These are phyloP conservation scores for Tricholoma saponaceum DNA, from an alignment of 768 basidiomycete species.

Conservation along the genomic window DNA sequence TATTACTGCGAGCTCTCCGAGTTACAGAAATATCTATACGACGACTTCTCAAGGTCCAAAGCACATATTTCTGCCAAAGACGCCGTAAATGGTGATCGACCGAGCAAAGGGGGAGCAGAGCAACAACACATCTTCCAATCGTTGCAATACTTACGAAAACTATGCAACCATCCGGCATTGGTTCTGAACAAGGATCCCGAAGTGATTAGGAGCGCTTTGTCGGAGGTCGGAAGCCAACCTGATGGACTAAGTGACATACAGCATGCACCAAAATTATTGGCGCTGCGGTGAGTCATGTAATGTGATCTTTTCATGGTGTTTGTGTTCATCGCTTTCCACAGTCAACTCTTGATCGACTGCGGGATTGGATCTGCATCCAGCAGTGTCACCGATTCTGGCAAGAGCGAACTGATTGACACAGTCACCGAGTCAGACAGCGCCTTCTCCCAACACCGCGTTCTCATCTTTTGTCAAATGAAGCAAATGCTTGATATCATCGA, in stretches of 20 bases:
- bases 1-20: constrained; percentile 98
- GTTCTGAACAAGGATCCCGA: constrained; percentile 75
- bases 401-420: constrained; percentile 65
- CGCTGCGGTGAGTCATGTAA: constrained; percentile 63
- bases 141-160: constrained; percentile 91
- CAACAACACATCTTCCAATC: constrained; percentile 96
- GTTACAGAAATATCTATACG: constrained; percentile 90
- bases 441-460: constrained; percentile 95
- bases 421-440: constrained; percentile 48
- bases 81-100: constrained; percentile 46
- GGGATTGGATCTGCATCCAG: constrained; percentile 70
- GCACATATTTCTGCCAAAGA: constrained; percentile 63
- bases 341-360: constrained; percentile 92
- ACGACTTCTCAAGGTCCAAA: constrained; percentile 84
- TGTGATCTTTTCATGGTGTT: background rate
- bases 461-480: constrained; percentile 99
- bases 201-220: constrained; percentile 53
- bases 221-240: constrained; percentile 45
- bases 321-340: constrained; percentile 24
- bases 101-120: constrained; percentile 36
- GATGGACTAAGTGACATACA: constrained; percentile 68
- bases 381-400: constrained; percentile 47
- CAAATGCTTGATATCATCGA: constrained; percentile 99
- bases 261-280: constrained; percentile 91
- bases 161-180: constrained; percentile 96